Evolutionary conservation across 176 grass and related monocot genomes (phyloP).

Genomic region (Zoysia japonica): DNA sequence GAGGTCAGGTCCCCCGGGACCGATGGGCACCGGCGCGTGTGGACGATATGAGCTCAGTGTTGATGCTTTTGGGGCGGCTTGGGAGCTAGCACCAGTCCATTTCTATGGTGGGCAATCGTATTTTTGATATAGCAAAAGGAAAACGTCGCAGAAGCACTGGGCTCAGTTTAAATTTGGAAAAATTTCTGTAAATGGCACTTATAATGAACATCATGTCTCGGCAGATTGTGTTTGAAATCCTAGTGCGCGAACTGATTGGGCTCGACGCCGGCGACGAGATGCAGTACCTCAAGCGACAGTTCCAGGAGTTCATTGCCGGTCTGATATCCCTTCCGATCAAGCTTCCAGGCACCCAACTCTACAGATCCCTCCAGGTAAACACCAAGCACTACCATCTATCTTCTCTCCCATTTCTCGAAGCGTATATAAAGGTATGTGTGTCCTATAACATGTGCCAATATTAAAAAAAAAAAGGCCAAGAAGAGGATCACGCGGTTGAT

Average conservation of each 20-base stretch:
- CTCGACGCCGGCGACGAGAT: slow-evolving; percentile 71
- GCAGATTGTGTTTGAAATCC: slow-evolving; percentile 87
- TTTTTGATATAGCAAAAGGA: background rate
- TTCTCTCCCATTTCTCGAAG: background rate
- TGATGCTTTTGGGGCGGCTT: slow-evolving; percentile 6
- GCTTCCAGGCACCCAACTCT: slow-evolving; percentile 76
- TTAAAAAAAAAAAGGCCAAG: slow-evolving; percentile 62
- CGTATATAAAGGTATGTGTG: background rate
- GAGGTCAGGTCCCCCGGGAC: slow-evolving; percentile 12
- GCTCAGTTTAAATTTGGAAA: no score
- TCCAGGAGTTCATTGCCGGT: slow-evolving; percentile 89
- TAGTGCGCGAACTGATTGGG: slow-evolving; percentile 76
- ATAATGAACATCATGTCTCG: background rate
- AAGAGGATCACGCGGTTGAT: slow-evolving; percentile 78
- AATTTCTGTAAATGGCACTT: background rate
- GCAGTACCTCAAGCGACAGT: slow-evolving; percentile 82
- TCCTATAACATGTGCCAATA: background rate
- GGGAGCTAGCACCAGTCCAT: slow-evolving; percentile 18
- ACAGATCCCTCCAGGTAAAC: slow-evolving; percentile 75
- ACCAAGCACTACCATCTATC: background rate
- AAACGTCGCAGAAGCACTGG: background rate
- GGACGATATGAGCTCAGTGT: slow-evolving; percentile 7
- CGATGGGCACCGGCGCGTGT: background rate
- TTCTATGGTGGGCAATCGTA: background rate
- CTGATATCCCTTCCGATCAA: slow-evolving; percentile 86